phyloP scores from a whole-genome alignment of 1,284 basidiomycete genomes.

The Cryptococcus depauperatus region DNA sequence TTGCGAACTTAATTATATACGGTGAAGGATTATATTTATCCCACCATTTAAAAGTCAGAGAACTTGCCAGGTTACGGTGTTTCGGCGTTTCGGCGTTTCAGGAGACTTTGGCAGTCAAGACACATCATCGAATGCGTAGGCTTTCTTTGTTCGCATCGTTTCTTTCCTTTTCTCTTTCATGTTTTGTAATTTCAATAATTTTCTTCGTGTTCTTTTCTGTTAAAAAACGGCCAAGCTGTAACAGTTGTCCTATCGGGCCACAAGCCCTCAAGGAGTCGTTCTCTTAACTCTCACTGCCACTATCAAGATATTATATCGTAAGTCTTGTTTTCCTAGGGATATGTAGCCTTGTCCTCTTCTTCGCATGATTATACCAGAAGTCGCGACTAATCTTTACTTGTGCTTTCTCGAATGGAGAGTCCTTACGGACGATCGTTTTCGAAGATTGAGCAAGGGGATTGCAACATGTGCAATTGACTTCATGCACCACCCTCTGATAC shows the following conservation, averaged over 20 bases:
- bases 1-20: too few species aligned
- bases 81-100: neutral
- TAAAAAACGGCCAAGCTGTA: neutral
- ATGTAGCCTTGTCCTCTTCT: neutral
- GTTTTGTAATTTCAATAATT: neutral
- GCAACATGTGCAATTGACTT: constrained; percentile 8
- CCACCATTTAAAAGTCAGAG: too few species aligned
- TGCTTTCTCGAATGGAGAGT: constrained; percentile 4
- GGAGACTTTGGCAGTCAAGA: neutral
- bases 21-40: too few species aligned
- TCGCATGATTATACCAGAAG: constrained; percentile 10
- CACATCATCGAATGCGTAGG: neutral
- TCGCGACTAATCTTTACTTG: constrained; percentile 5
- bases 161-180: neutral
- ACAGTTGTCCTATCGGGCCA: neutral
- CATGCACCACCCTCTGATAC: constrained; percentile 15
- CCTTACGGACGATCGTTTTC: constrained; percentile 6
- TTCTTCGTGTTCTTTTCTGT: neutral
- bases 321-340: neutral
- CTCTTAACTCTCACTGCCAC: too few species aligned
- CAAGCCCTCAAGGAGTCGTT: neutral
- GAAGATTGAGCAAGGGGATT: constrained; percentile 1
- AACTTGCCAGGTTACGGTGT: neutral
- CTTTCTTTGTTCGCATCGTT: neutral
- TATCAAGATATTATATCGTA: neutral